Conservation (phyloP, 768 basidiomycete genomes). For the Russula lepida region DNA sequence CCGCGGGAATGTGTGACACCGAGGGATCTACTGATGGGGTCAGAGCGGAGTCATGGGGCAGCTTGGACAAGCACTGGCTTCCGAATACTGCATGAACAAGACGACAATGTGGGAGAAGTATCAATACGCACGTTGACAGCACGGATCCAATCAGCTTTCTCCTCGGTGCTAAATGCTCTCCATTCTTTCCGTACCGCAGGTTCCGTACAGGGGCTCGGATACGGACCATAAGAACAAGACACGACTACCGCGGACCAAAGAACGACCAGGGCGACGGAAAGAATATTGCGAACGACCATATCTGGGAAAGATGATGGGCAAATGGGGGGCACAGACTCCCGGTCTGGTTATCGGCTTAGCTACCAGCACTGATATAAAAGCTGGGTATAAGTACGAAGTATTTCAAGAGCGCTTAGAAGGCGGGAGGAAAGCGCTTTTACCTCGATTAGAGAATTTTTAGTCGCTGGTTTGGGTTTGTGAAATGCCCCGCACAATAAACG, state of each 20-base stretch:
- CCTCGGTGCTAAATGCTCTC: slow-evolving; percentile 16
- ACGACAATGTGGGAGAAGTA: neutral
- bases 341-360: neutral
- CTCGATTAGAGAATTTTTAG: neutral
- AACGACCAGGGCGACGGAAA: neutral
- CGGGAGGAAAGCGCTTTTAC: neutral
- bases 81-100: neutral
- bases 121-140: slow-evolving; percentile 22
- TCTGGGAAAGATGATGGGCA: neutral
- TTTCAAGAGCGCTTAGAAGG: neutral
- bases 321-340: neutral
- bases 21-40: slow-evolving; percentile 7
- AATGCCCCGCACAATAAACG: neutral
- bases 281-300: neutral
- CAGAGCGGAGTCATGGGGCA: slow-evolving; percentile 18
- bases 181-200: slow-evolving; percentile 24
- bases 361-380: neutral
- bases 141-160: slow-evolving; percentile 23
- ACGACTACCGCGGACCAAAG: neutral
- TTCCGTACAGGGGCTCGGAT: slow-evolving; percentile 3
- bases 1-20: slow-evolving; percentile 10
- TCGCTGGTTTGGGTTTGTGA: neutral
- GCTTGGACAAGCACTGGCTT: slow-evolving; percentile 3
- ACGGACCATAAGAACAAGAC: neutral
- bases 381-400: neutral